A percentile compares a stretch with the other conserved stretches of the same genome.
phyloP scores from a whole-genome alignment of 768 basidiomycete species.

The Trametes elegans region DNA sequence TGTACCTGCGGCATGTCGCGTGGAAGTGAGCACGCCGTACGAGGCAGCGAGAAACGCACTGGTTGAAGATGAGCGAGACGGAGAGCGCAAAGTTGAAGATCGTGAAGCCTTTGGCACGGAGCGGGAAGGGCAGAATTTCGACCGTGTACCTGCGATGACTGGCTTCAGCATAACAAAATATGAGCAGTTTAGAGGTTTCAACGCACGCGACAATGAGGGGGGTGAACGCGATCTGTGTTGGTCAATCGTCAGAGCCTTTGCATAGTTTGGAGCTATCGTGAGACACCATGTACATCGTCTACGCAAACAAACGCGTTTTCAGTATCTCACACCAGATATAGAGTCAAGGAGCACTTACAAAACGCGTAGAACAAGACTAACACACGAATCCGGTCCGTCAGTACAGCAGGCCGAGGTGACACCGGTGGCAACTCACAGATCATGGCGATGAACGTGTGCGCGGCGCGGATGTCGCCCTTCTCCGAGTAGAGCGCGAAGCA shows the following conservation, averaged over 20 bases:
- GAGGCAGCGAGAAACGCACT: constrained; percentile 14
- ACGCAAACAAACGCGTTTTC: neutral
- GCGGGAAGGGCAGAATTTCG: constrained; percentile 49
- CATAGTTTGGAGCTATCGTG: neutral
- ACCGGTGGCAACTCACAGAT: constrained; percentile 35
- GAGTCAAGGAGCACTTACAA: constrained; percentile 25
- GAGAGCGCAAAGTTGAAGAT: constrained; percentile 46
- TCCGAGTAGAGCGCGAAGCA: constrained; percentile 34
- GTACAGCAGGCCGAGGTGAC: neutral
- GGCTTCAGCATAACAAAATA: neutral
- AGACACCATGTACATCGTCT: constrained; percentile 36
- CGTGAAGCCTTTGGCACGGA: constrained; percentile 48
- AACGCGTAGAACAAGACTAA: constrained; percentile 40
- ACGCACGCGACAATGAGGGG: constrained; percentile 24
- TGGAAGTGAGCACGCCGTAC: neutral
- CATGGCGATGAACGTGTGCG: constrained; percentile 45
- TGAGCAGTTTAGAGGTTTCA: neutral
- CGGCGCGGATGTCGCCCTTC: constrained; percentile 28
- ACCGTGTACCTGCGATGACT: constrained; percentile 38
- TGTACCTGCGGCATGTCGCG: constrained; percentile 19
- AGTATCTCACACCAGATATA: neutral
- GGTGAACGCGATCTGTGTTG: constrained; percentile 23
- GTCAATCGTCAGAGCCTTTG: neutral
- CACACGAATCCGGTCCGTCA: neutral
- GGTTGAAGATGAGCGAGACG: constrained; percentile 48